Base-by-base conservation (phyloP, 371 early-diverging fungal species). In the Rhizopus sp. region DNA sequence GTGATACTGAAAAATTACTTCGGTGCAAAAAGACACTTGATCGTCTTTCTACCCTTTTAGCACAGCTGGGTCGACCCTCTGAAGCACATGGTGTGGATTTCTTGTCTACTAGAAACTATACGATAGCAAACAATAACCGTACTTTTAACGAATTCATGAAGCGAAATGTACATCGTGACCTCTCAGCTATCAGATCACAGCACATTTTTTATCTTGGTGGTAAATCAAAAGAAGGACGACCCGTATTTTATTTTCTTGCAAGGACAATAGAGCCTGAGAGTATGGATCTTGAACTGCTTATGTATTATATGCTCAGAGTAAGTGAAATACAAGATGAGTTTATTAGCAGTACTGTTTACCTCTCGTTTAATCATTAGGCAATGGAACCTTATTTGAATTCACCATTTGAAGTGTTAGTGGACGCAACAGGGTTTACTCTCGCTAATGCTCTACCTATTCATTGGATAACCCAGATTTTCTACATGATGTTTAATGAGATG, bases 171-270 rank as follows among this genome's bases (percentile, higher is more conserved):
- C 78, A 82, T 41, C 80, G 88, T 38, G 87, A 76, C 62, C 68
- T 82, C 0, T 86, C 88, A 16, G 55, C 75, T 6, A 80, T 91
- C 33, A 82, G 78, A 50, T 72, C 88, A 33, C 80, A 81, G 60
- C 77, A 84, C 37, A 72, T 88, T 5, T 81, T 94, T 57, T 95
- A 90, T 55, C 85, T 89, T 41, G 90, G 88, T 8, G 93, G 93
- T 4, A 60, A 78, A 15, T 91, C 93, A 4, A 90, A 89, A 60
- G 91, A 82, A 40, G 78, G 83, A 10, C 72, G 88, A 38, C 92
- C 92, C 0, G 91, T 96, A 1, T 82, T 94, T 54, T 96, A 95
- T 72, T 81, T 88, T 62, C 85, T 94, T 38, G 73, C 85, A 35
- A 83, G 93, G 33, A 71, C 87, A 15, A 55, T 95, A 34, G 81